These are phyloP conservation scores for Cordyceps javanica DNA, from an alignment of 2,329 filamentous ascomycete genomes.

Conservation along the genomic window DNA sequence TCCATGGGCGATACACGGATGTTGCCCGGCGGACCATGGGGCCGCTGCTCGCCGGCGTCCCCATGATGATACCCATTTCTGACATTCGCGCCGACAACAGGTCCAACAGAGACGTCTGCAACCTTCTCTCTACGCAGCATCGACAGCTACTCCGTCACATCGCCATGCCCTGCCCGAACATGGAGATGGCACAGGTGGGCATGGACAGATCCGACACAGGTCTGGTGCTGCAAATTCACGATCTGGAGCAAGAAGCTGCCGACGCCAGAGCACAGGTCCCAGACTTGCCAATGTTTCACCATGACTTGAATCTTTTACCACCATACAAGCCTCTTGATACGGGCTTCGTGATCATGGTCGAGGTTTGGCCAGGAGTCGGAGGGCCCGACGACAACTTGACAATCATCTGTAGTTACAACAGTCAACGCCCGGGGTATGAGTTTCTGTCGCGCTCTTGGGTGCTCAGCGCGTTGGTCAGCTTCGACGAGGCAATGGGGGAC, in stretches of 20 bases:
- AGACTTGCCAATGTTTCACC: not conserved
- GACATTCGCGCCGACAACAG: not conserved
- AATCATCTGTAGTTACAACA: constrained; percentile 1
- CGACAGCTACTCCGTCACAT: not conserved
- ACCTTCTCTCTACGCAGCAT: not conserved
- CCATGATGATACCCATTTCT: constrained; percentile 1
- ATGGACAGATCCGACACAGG: constrained; percentile 3
- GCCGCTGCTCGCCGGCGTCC: constrained; percentile 7
- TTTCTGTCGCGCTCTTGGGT: constrained; percentile 11
- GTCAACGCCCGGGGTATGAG: constrained; percentile 5
- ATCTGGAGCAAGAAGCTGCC: not conserved
- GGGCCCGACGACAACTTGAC: not conserved
- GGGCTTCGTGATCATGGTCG: not conserved
- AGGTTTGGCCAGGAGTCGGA: not conserved
- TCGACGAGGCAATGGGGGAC: constrained; percentile 6
- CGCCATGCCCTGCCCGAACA: constrained; percentile 10
- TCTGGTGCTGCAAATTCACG: constrained; percentile 4
- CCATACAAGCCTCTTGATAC: constrained; percentile 9
- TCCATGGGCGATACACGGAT: not conserved
- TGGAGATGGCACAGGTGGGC: constrained; percentile 1
- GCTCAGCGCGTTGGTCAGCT: not conserved
- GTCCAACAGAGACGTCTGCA: constrained; percentile 10
- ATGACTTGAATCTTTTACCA: not conserved
- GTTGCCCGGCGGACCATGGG: constrained; percentile 11
- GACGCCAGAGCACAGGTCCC: not conserved